Conservation (phyloP, 2,329 filamentous ascomycete genomes). For the Pestalotiopsis sp. region DNA sequence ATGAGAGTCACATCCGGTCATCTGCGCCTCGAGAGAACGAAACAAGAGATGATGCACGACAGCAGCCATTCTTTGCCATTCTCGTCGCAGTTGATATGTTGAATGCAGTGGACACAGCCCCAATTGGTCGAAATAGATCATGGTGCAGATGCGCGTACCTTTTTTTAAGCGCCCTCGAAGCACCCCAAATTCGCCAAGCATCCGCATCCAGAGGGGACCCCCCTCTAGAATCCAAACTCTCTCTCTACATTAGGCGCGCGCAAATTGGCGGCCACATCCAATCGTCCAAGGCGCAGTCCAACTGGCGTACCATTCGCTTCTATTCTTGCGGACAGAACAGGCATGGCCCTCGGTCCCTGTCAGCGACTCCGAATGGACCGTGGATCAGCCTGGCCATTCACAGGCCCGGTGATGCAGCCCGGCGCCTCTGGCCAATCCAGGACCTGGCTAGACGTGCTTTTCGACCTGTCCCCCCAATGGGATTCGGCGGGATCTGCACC, state of each 20-base stretch:
- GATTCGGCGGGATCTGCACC: slow-evolving; percentile 4
- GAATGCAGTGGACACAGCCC: slow-evolving; percentile 10
- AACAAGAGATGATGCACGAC: slow-evolving; percentile 4
- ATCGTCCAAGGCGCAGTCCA: slow-evolving; percentile 6
- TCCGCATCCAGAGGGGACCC: not conserved
- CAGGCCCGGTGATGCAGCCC: not conserved
- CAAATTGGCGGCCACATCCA: slow-evolving; percentile 9
- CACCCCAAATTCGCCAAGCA: not conserved
- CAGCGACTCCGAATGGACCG: not conserved
- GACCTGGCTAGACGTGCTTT: not conserved
- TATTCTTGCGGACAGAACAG: slow-evolving; percentile 8
- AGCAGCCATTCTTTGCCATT: not conserved
- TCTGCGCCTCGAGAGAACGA: slow-evolving; percentile 7
- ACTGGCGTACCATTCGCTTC: not conserved
- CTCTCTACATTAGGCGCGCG: slow-evolving; percentile 13
- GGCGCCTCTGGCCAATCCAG: not conserved
- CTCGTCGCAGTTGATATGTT: slow-evolving; percentile 7
- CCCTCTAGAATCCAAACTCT: not conserved
- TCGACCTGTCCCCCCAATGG: not conserved
- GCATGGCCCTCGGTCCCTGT: not conserved
- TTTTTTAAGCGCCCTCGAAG: slow-evolving; percentile 10
- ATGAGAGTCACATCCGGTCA: slow-evolving; percentile 10
- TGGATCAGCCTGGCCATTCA: slow-evolving; percentile 1
- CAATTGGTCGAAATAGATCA: slow-evolving; percentile 13
- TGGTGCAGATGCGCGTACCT: slow-evolving; percentile 4